These are phyloP conservation scores for Sugiyamaella floridensis DNA, from an alignment of 805 yeast species.

Conservation along the genomic window DNA sequence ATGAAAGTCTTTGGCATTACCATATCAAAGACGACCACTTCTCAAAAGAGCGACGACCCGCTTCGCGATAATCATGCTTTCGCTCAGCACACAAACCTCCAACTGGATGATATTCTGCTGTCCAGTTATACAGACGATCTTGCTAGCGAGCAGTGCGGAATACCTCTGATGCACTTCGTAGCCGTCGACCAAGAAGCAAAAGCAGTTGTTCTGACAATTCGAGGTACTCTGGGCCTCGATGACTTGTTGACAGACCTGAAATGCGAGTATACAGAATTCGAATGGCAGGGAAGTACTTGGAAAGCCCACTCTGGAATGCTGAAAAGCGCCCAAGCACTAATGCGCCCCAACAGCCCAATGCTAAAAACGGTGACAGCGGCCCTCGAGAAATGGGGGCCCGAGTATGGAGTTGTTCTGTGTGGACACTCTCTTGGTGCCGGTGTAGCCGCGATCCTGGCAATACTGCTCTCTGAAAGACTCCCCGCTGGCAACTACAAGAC, in stretches of 20 bases:
- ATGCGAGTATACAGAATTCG: slow-evolving; percentile 27
- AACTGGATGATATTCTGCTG: slow-evolving; percentile 26
- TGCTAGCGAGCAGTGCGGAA: slow-evolving; percentile 19
- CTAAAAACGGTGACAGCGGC: slow-evolving; percentile 24
- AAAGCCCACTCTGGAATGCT: slow-evolving; percentile 31
- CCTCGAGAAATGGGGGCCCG: slow-evolving; percentile 23
- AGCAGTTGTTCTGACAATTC: slow-evolving; percentile 28
- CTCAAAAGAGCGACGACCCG: slow-evolving; percentile 20
- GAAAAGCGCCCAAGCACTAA: slow-evolving; percentile 23
- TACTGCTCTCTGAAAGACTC: slow-evolving; percentile 21
- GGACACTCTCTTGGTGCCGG: slow-evolving; percentile 34
- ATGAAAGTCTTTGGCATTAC: slow-evolving; percentile 28
- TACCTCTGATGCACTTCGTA: slow-evolving; percentile 29
- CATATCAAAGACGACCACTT: not conserved
- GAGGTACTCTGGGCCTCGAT: slow-evolving; percentile 31
- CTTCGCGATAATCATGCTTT: slow-evolving; percentile 30
- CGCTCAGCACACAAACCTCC: slow-evolving; percentile 27
- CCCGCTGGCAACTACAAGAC: slow-evolving; percentile 12
- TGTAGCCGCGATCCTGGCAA: slow-evolving; percentile 28
- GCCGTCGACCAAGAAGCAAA: slow-evolving; percentile 29
- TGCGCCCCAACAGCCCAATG: slow-evolving; percentile 21
- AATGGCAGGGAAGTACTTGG: slow-evolving; percentile 25
- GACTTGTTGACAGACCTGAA: slow-evolving; percentile 30
- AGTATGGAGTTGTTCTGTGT: slow-evolving; percentile 29
- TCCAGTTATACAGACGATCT: slow-evolving; percentile 26